Conservation (phyloP, 2,329 filamentous ascomycete genomes). For the Trichoderma sp. region DNA sequence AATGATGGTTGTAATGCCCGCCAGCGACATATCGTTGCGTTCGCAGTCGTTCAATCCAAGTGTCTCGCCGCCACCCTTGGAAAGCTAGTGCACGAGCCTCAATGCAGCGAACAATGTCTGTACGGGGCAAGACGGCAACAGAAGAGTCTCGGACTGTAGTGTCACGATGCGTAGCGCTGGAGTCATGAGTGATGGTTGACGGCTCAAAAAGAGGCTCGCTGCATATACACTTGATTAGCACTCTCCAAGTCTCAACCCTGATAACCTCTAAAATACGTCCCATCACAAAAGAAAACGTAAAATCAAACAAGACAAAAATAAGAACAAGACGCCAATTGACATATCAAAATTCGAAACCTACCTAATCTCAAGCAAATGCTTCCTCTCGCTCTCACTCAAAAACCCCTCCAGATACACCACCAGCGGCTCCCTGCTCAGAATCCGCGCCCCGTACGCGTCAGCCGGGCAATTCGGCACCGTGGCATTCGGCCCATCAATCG, state of each 20-base stretch:
- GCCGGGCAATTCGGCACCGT: constrained; percentile 37
- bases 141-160: constrained; percentile 49
- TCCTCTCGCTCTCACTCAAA: constrained; percentile 42
- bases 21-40: constrained; percentile 48
- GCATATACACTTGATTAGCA: background rate
- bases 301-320: background rate
- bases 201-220: constrained; percentile 50
- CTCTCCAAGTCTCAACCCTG: background rate
- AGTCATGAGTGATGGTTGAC: constrained; percentile 50
- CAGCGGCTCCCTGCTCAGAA: constrained; percentile 49
- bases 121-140: constrained; percentile 51
- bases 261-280: background rate
- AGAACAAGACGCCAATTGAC: background rate
- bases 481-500: constrained; percentile 42
- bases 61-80: constrained; percentile 53
- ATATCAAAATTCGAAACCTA: constrained; percentile 26
- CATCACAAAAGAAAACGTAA: background rate
- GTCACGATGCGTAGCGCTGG: constrained; percentile 41
- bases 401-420: constrained; percentile 55
- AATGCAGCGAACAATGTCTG: constrained; percentile 43
- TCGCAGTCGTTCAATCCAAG: constrained; percentile 52
- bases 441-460: constrained; percentile 45
- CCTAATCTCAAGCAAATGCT: constrained; percentile 51
- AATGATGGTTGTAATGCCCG: constrained; percentile 54
- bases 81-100: constrained; percentile 46